Conservation (phyloP, 2,329 filamentous ascomycete genomes). For the Calycina herbarum region DNA sequence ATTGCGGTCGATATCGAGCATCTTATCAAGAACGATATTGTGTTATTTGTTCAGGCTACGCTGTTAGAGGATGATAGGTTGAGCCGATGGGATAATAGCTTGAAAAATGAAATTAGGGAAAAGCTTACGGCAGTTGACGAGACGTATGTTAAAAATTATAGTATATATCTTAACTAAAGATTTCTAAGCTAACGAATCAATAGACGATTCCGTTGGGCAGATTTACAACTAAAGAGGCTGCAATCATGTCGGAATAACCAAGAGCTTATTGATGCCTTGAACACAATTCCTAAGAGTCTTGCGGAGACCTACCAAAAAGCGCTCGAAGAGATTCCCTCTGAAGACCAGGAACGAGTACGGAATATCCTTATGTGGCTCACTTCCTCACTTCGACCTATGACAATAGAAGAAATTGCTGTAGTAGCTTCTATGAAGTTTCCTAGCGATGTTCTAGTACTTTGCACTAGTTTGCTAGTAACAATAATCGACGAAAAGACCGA, state of each 20-base stretch:
- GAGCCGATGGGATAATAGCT: conserved; percentile 28
- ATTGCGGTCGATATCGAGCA: background rate
- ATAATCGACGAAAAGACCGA: conserved; percentile 9
- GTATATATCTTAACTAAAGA: background rate
- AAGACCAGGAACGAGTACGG: background rate
- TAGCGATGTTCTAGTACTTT: conserved; percentile 6
- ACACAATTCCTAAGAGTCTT: conserved; percentile 13
- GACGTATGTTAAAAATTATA: conserved; percentile 31
- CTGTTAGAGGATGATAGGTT: conserved; percentile 19
- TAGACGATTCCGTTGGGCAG: conserved; percentile 31
- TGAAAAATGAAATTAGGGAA: conserved; percentile 29
- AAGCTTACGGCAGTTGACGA: conserved; percentile 30
- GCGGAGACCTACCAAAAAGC: conserved; percentile 14
- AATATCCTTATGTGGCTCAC: conserved; percentile 17
- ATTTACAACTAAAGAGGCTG: conserved; percentile 35
- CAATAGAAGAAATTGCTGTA: conserved; percentile 15
- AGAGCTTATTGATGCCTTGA: conserved; percentile 13
- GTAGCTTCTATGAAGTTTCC: conserved; percentile 1
- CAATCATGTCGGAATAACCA: conserved; percentile 21
- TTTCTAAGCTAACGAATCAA: background rate
- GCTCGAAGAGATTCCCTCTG: conserved; percentile 3
- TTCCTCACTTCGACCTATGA: conserved; percentile 11
- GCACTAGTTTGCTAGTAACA: conserved; percentile 19
- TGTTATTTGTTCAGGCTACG: background rate
- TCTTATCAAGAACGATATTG: background rate